Evolutionary conservation across 768 basidiomycete species (phyloP).

Genomic region (Asterophora parasitica): DNA sequence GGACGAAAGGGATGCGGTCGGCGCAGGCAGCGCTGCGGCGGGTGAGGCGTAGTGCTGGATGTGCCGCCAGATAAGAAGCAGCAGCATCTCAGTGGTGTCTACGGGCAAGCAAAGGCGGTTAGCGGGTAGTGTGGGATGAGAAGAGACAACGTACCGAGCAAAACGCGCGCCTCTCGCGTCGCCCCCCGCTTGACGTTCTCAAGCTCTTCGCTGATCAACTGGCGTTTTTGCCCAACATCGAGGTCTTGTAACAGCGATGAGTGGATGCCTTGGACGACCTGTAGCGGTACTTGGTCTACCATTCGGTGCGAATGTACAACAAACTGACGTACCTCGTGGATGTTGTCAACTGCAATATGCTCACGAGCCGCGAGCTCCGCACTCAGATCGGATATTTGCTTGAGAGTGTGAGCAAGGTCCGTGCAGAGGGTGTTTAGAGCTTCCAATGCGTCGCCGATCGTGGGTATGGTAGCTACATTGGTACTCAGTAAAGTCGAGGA

Average conservation of each 20-base stretch:
- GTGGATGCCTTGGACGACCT: constrained; percentile 52
- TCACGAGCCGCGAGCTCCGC: constrained; percentile 70
- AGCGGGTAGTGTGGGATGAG: background rate
- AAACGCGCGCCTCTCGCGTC: constrained; percentile 43
- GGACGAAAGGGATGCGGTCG: constrained; percentile 10
- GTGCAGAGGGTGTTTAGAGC: constrained; percentile 58
- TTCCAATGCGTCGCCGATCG: constrained; percentile 68
- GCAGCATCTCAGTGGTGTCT: constrained; percentile 74
- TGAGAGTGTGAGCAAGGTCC: constrained; percentile 56
- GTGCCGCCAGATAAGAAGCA: constrained; percentile 81
- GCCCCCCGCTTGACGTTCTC: constrained; percentile 36
- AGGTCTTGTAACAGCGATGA: constrained; percentile 57
- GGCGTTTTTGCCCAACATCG: constrained; percentile 64
- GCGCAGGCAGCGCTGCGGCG: constrained; percentile 13
- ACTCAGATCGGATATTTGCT: constrained; percentile 62
- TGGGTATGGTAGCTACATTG: constrained; percentile 63
- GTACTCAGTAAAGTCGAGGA: constrained; percentile 1
- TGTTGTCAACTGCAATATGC: constrained; percentile 65
- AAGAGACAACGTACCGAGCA: constrained; percentile 44
- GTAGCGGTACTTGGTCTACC: background rate
- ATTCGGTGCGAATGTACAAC: background rate
- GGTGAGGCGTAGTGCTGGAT: constrained; percentile 54
- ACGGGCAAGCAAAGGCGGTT: background rate
- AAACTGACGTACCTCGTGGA: constrained; percentile 53
- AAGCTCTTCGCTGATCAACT: constrained; percentile 60